Percentiles rank a stretch among this genome's conserved stretches.
Conservation (phyloP, 768 basidiomycete species). For the Boletus patriciae region DNA sequence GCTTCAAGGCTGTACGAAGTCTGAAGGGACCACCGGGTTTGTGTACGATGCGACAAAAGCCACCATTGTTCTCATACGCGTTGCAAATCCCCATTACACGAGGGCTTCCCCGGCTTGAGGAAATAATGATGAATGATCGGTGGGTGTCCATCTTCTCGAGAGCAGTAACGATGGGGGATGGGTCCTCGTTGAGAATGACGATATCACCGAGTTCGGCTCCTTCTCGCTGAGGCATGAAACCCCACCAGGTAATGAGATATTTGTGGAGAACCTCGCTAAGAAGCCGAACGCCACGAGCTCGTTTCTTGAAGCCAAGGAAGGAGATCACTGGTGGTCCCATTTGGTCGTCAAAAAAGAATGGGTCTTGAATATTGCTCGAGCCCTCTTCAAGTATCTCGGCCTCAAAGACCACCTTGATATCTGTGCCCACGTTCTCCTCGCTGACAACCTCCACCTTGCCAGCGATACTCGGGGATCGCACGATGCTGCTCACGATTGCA, state of each 20-base stretch:
- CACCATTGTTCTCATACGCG: conserved; percentile 78
- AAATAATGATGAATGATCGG: conserved; percentile 75
- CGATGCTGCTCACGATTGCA: conserved; percentile 92
- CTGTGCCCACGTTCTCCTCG: conserved; percentile 85
- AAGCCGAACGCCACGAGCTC: conserved; percentile 66
- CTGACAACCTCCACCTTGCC: conserved; percentile 96
- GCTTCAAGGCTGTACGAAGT: conserved; percentile 63
- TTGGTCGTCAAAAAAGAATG: conserved; percentile 45
- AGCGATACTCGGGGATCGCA: conserved; percentile 78
- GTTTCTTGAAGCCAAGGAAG: conserved; percentile 67
- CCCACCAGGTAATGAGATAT: conserved; percentile 80
- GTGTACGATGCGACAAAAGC: conserved; percentile 84
- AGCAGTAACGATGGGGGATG: conserved; percentile 53
- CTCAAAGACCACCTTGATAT: conserved; percentile 82
- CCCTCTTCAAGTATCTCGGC: conserved; percentile 58
- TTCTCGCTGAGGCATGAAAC: conserved; percentile 50
- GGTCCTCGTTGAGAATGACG: conserved; percentile 79
- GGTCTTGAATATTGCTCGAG: conserved; percentile 43
- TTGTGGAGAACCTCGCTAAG: conserved; percentile 58
- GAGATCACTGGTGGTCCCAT: conserved; percentile 53
- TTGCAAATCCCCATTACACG: conserved; percentile 59
- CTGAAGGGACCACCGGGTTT: conserved; percentile 87
- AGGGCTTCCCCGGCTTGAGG: conserved; percentile 66
- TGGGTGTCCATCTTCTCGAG: conserved; percentile 55
- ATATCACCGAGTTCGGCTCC: conserved; percentile 61